A percentile compares a stretch with the other conserved stretches of the same genome.
These are phyloP conservation scores for Colletotrichum gloeosporioides DNA, from an alignment of 2,329 filamentous ascomycete genomes.

Conservation along the genomic window DNA sequence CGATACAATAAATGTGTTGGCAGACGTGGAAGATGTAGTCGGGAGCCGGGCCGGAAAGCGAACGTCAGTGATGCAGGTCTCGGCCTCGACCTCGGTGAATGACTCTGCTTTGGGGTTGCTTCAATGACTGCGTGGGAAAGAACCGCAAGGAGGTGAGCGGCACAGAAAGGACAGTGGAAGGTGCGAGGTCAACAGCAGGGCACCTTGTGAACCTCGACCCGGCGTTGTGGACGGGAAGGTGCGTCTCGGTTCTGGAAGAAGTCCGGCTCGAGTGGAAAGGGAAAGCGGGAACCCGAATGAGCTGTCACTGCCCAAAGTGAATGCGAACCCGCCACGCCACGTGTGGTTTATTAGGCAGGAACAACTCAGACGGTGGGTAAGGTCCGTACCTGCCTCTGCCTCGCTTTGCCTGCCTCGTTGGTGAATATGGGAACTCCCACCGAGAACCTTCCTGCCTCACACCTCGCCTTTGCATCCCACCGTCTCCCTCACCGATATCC, in stretches of 20 bases:
- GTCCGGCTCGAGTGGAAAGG: background rate
- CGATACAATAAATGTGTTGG: background rate
- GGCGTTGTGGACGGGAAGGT: background rate
- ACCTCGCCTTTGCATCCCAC: background rate
- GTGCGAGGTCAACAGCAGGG: background rate
- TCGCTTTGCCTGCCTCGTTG: background rate
- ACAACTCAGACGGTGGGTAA: background rate
- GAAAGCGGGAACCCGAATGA: background rate
- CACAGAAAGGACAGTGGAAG: background rate
- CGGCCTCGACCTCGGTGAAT: background rate
- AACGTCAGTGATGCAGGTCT: background rate
- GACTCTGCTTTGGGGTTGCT: background rate
- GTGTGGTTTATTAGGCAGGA: background rate
- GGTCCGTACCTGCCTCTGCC: background rate
- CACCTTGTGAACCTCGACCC: background rate
- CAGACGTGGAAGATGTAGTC: background rate
- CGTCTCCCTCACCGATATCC: background rate
- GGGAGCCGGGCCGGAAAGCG: background rate
- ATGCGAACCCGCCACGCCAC: background rate
- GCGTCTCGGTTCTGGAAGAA: background rate
- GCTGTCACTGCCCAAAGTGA: background rate
- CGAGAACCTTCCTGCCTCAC: background rate
- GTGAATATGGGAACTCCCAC: background rate
- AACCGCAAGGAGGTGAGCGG: background rate
- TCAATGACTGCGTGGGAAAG: background rate